Base-by-base conservation (phyloP, 176 grass and related monocot species). In the Chrysopogon serrulatus region DNA sequence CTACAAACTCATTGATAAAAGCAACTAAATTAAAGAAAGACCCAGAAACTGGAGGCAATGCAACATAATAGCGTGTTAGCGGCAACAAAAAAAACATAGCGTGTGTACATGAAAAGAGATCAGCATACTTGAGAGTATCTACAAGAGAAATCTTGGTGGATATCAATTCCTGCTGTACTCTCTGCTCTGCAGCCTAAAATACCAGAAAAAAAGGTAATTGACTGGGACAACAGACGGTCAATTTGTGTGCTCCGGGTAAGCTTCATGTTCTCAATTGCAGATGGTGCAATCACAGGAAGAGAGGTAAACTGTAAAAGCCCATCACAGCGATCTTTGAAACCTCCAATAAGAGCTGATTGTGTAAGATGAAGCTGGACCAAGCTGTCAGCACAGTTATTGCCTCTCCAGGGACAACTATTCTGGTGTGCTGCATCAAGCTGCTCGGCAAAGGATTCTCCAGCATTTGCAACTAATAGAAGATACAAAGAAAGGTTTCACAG, bases 291-390 rank as follows among this genome's bases (percentile, higher is more conserved):
- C 16, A 94, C 28, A 23, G 96, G 96, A 85, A 98, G 93, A 26
- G 87, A 90, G 17, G 72, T 36, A 83, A 96, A 99, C 68, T 99
- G 91, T 67, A 99, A 76, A 85, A 98, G 93, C 26, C 91, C 91
- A 90, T 98, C 96, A 39, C 91, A 98, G 9, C 93, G 85, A 72
- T 98, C 96, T 87, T 98, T 98, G 80, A 90, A 99, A 56, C 93
- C 93, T 66, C 93, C 96, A 68, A 99, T 84, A 69, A 99, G 87
- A 63, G 93, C 83, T 51, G 89, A 85, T 79, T 90, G 85, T 67
- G 91, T 93, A 47, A 92, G 89, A 69, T 90, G 93, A 68, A 99
- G 92, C 77, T 99, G 93, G 77, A 94, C 87, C 85, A 99, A 86
- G 78, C 84, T 96, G 74, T 96, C 96, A 70, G 89, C 89, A 83